phyloP scores from a whole-genome alignment of 164 flowering plant species.

The Houttuynia cordata region DNA sequence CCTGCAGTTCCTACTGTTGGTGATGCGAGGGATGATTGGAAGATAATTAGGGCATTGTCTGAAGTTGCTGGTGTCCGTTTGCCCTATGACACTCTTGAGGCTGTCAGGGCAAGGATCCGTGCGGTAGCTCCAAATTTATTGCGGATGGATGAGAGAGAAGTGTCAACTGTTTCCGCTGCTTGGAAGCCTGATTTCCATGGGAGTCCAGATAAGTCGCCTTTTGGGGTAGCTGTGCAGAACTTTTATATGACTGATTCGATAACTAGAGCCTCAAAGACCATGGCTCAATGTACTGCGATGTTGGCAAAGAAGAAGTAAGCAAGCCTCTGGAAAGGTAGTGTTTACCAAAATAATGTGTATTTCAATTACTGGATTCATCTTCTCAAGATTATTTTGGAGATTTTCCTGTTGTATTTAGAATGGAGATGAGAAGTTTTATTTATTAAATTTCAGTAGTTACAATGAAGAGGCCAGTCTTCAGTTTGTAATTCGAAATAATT shows the following conservation, averaged over 20 bases:
- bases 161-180: constrained; percentile 28
- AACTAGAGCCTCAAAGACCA: constrained; percentile 93
- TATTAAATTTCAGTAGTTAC: too few species aligned
- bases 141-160: constrained; percentile 63
- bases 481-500: too few species aligned
- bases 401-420: not conserved
- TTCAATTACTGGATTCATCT: not conserved
- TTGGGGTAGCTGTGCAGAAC: constrained; percentile 54
- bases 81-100: constrained; percentile 56
- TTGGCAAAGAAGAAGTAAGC: constrained; percentile 44
- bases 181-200: constrained; percentile 38
- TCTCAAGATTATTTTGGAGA: not conserved
- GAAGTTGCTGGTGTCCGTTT: constrained; percentile 68
- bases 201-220: constrained; percentile 29
- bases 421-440: not conserved
- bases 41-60: constrained; percentile 79
- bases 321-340: not conserved
- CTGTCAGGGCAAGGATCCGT: constrained; percentile 47
- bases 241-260: constrained; percentile 95
- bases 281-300: constrained; percentile 90
- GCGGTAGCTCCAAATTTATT: constrained; percentile 81
- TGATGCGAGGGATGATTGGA: constrained; percentile 99
- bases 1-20: constrained; percentile 99
- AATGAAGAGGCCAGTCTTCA: too few species aligned
- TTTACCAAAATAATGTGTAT: constrained; percentile 4